Evolutionary conservation across 139 green algal species (phyloP).

Genomic region (Nannochloris sp.): DNA sequence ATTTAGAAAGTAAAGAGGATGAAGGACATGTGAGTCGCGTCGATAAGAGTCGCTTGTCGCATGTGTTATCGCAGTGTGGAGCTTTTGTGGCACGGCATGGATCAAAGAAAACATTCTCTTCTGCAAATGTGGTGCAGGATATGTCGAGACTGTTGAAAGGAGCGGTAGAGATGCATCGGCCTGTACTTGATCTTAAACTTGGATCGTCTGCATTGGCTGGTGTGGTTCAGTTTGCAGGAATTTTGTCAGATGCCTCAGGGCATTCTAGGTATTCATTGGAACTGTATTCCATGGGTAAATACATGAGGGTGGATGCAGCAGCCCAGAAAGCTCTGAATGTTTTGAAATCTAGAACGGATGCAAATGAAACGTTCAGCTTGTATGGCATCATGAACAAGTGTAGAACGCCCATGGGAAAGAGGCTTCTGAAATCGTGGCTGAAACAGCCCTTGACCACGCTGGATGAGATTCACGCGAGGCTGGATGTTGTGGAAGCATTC

Average conservation of each 20-base stretch:
- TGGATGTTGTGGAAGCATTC: slow-evolving; percentile 81
- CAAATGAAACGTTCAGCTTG: slow-evolving; percentile 64
- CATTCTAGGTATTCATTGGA: slow-evolving; percentile 56
- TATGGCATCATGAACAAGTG: slow-evolving; percentile 80
- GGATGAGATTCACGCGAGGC: slow-evolving; percentile 54
- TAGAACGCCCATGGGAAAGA: slow-evolving; percentile 88
- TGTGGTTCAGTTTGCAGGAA: slow-evolving; percentile 54
- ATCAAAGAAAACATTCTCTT: slow-evolving; percentile 43
- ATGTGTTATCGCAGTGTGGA: slow-evolving; percentile 61
- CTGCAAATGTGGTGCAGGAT: slow-evolving; percentile 60
- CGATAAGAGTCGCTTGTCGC: slow-evolving; percentile 22
- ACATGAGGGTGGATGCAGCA: slow-evolving; percentile 19
- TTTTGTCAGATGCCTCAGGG: slow-evolving; percentile 36
- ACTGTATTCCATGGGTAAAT: slow-evolving; percentile 20
- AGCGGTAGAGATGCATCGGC: slow-evolving; percentile 53
- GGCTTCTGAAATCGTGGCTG: slow-evolving; percentile 86
- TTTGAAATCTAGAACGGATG: slow-evolving; percentile 55
- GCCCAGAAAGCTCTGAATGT: slow-evolving; percentile 83
- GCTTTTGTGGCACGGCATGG: slow-evolving; percentile 45
- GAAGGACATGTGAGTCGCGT: neutral
- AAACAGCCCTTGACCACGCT: slow-evolving; percentile 84
- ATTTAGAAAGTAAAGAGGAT: neutral
- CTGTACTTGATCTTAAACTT: slow-evolving; percentile 54
- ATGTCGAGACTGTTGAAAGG: slow-evolving; percentile 39
- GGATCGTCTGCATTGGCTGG: slow-evolving; percentile 51